Evolutionary conservation across 2,329 filamentous ascomycete genomes (phyloP).

Genomic region (Stachybotrys elegans): DNA sequence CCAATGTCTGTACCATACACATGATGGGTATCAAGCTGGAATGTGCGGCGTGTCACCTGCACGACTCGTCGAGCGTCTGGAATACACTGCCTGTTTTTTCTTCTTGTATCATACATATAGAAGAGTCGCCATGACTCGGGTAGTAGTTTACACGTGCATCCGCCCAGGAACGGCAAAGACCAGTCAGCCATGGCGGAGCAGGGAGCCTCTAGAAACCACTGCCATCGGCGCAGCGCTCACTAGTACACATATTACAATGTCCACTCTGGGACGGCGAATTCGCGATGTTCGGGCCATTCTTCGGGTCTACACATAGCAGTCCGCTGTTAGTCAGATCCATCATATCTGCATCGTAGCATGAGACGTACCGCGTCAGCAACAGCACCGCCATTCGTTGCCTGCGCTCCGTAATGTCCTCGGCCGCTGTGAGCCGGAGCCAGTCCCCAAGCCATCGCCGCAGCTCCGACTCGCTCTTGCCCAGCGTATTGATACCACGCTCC

Average conservation of each 20-base stretch:
- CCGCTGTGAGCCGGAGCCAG: slow-evolving; percentile 44
- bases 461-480: slow-evolving; percentile 52
- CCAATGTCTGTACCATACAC: too few species aligned
- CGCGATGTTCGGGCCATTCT: slow-evolving; percentile 33
- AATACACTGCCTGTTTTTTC: too few species aligned
- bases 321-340: background rate
- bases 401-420: slow-evolving; percentile 29
- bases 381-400: slow-evolving; percentile 33
- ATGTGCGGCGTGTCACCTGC: too few species aligned
- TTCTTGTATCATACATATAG: too few species aligned
- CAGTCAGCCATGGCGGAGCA: too few species aligned
- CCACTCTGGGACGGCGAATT: slow-evolving; percentile 38
- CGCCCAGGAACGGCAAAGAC: too few species aligned
- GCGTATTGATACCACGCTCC: slow-evolving; percentile 59
- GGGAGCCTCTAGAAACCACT: too few species aligned
- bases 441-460: slow-evolving; percentile 40
- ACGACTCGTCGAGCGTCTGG: too few species aligned
- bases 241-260: slow-evolving; percentile 29
- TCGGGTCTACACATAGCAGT: slow-evolving; percentile 24
- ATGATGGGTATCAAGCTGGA: too few species aligned
- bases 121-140: too few species aligned
- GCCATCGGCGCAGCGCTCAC: too few species aligned
- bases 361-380: slow-evolving; percentile 34
- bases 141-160: too few species aligned
- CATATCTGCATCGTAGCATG: background rate